Evolutionary conservation across 345 rosid genomes (phyloP).

Genomic region (Stellera chamaejasme): DNA sequence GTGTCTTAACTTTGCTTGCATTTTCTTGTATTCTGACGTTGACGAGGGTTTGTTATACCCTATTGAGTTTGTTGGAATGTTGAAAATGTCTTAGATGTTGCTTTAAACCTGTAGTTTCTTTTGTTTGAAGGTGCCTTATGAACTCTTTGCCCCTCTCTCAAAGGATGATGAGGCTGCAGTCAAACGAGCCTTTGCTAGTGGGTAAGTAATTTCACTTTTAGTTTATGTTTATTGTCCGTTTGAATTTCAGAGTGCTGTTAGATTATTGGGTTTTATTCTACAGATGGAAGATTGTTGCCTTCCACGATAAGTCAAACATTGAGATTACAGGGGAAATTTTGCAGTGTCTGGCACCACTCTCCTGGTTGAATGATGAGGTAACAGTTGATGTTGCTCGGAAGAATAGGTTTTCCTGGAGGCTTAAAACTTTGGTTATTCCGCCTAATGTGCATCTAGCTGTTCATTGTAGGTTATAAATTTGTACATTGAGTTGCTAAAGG

Average conservation of each 20-base stretch:
- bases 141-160: conserved; percentile 64
- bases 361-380: conserved; percentile 99
- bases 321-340: conserved; percentile 60
- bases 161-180: conserved; percentile 65
- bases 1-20: background rate
- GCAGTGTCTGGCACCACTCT: conserved; percentile 63
- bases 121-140: conserved; percentile 39
- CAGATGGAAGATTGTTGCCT: conserved; percentile 56
- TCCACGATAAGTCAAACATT: conserved; percentile 56
- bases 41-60: conserved; percentile 2
- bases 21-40: background rate
- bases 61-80: background rate
- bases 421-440: background rate
- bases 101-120: too few relatives aligned
- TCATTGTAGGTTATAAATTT: conserved; percentile 73
- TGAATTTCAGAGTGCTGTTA: conserved; percentile 8
- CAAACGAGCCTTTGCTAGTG: conserved; percentile 35
- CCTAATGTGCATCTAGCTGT: conserved; percentile 16
- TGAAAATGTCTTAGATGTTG: too few relatives aligned
- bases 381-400: conserved; percentile 7
- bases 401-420: background rate
- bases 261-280: conserved; percentile 12
- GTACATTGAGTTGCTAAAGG: conserved; percentile 84
- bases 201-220: conserved; percentile 31
- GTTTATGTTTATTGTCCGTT: conserved; percentile 4